Evolutionary conservation across 805 yeast genomes (phyloP).

Genomic region (Metahyphopichia silvanorum): DNA sequence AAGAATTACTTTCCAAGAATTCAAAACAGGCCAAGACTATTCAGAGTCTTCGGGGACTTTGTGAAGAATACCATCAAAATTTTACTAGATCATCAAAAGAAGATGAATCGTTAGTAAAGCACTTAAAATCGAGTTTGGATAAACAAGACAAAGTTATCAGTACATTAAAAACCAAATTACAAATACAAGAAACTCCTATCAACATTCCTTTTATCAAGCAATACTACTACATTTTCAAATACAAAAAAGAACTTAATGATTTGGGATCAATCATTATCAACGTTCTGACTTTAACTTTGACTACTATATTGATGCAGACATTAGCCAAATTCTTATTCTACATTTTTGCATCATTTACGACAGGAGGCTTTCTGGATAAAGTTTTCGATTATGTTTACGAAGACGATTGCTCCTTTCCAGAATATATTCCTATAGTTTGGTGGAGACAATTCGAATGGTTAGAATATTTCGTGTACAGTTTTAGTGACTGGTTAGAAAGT

Average conservation of each 20-base stretch:
- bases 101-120: slow-evolving; percentile 8
- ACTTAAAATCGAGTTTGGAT: slow-evolving; percentile 11
- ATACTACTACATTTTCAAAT: slow-evolving; percentile 20
- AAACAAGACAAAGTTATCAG: slow-evolving; percentile 20
- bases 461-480: slow-evolving; percentile 23
- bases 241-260: slow-evolving; percentile 18
- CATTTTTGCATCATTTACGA: slow-evolving; percentile 5
- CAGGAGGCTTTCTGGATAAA: too few relatives aligned
- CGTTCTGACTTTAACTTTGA: slow-evolving; percentile 16
- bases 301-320: slow-evolving; percentile 17
- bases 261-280: slow-evolving; percentile 17
- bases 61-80: slow-evolving; percentile 14
- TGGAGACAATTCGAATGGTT: slow-evolving; percentile 31
- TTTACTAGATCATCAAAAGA: slow-evolving; percentile 9
- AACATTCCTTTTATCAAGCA: slow-evolving; percentile 29
- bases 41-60: slow-evolving; percentile 12
- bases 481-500: slow-evolving; percentile 11
- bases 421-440: slow-evolving; percentile 16
- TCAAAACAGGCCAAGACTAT: slow-evolving; percentile 16
- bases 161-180: slow-evolving; percentile 12
- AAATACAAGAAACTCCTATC: slow-evolving; percentile 4
- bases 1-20: slow-evolving; percentile 11
- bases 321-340: slow-evolving; percentile 13
- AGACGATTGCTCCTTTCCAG: background rate
- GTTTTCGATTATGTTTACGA: slow-evolving; percentile 9